phyloP scores from a whole-genome alignment of 495 filamentous ascomycete species.

The Penicillium simplicissimum region DNA sequence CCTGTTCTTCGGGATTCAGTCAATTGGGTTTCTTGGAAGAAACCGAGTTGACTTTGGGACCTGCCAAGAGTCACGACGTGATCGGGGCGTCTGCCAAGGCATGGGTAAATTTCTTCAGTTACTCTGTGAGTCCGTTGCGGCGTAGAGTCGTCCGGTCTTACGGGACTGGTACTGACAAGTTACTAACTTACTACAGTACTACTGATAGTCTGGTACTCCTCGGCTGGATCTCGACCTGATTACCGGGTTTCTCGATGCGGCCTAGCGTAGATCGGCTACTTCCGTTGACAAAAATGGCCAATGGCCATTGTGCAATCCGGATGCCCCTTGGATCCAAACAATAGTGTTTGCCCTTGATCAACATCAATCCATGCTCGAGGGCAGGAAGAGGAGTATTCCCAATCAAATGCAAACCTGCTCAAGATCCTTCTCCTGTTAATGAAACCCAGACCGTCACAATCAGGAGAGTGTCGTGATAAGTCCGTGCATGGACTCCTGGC shows the following conservation, averaged over 20 bases:
- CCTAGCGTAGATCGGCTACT: neutral
- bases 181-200: too few relatives aligned
- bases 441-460: neutral
- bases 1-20: neutral
- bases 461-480: neutral
- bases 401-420: neutral
- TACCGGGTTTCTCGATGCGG: neutral
- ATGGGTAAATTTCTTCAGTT: neutral
- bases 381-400: neutral
- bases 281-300: neutral
- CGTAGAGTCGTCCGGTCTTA: too few relatives aligned
- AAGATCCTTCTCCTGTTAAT: neutral
- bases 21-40: neutral
- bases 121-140: neutral
- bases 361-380: neutral
- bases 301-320: neutral
- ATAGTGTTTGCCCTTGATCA: neutral
- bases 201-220: too few relatives aligned
- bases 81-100: neutral
- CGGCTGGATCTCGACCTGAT: neutral
- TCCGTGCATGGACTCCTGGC: neutral
- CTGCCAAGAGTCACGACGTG: constrained; percentile 2
- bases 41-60: neutral
- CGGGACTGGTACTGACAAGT: too few relatives aligned
- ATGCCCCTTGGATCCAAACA: neutral